A percentile compares a stretch with the other conserved stretches of the same genome.
These are phyloP conservation scores for Cyberlindnera euphorbiae DNA, from an alignment of 805 yeast species.

Conservation along the genomic window DNA sequence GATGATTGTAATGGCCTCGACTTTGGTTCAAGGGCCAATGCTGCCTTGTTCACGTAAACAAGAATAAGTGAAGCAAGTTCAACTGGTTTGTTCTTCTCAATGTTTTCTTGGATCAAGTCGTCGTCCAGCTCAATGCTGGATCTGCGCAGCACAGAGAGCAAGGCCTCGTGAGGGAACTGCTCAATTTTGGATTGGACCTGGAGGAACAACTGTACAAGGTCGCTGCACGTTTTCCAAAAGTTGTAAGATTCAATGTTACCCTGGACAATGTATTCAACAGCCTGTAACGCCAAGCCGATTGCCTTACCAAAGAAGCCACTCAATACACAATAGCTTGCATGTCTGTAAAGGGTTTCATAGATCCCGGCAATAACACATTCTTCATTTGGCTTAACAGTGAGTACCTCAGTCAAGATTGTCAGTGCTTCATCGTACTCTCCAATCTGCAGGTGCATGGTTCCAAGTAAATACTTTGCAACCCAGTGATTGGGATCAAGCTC, in stretches of 20 bases:
- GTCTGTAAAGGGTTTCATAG: constrained; percentile 51
- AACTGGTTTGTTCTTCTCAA: constrained; percentile 24
- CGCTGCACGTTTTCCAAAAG: constrained; percentile 65
- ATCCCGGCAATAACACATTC: constrained; percentile 46
- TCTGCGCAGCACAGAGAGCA: constrained; percentile 22
- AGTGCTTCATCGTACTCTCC: constrained; percentile 66
- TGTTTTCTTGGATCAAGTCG: constrained; percentile 15
- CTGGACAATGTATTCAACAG: constrained; percentile 38
- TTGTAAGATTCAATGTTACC: constrained; percentile 42
- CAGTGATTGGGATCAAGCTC: constrained; percentile 49
- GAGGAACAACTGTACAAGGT: constrained; percentile 49
- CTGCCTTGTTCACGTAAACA: constrained; percentile 44
- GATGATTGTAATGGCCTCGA: constrained; percentile 52
- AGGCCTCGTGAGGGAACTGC: constrained; percentile 42
- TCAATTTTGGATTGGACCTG: constrained; percentile 49
- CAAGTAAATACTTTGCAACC: constrained; percentile 64
- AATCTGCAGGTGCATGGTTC: constrained; percentile 56
- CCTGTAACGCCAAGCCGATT: constrained; percentile 38
- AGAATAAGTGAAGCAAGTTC: constrained; percentile 37
- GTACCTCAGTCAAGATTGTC: constrained; percentile 38
- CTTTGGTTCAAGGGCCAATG: constrained; percentile 34
- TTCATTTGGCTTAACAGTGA: constrained; percentile 42
- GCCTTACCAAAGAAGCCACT: constrained; percentile 71
- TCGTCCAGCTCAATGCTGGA: constrained; percentile 29
- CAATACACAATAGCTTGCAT: constrained; percentile 45